Evolutionary conservation across 257 asterid genomes (phyloP), one percentile per base, ranked within the genome.

Genomic region (Catharanthus roseus): DNA sequence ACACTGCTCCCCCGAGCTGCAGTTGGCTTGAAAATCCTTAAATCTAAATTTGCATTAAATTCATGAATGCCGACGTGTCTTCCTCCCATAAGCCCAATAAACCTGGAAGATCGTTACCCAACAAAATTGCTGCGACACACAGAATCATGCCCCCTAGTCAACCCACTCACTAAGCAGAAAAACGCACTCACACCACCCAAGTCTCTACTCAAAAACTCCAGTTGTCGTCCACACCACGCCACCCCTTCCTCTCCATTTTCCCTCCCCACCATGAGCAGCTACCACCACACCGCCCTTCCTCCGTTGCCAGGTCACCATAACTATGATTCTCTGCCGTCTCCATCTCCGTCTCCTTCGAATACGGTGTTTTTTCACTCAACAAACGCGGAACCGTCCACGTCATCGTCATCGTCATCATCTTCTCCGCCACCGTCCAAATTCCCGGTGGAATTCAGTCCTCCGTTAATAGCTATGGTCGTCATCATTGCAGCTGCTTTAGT

Each of bases 361-460:
- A 1, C 49, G 21, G 60, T 26, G 13, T 21, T 66, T 60, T 62
- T 68, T 49, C 80, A 31, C 19, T 16, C 77, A n/a, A 67, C 74
- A 39, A 70, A 49, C 41, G 7, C 77, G 10, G 72, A 67, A n/a
- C 23, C 36, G 13, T 47, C 62, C 1, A 55, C 82, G 28, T 31
- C 81, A 5, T 71, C 82, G 9, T 61, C 72, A 0, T 38, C 82
- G 6, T 65, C 90, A 5, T 71, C 82, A 11, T 61, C 72, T 0
- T 38, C 82, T 5, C 62, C 90, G 1, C 86, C 88, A 53, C 87
- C 91, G 70, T 81, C 97, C 0, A 95, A 85, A 58, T 19, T 70
- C 8, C 90, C 95, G 28, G 88, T 95, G 9, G 87, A 95, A 68
- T 91, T 95, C 72, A 91, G 97, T 24, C 99, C 99, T 9, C 99